Evolutionary conservation across 1,139 yeast genomes (phyloP).

Genomic region (Sugiyamaella grinbergsii): DNA sequence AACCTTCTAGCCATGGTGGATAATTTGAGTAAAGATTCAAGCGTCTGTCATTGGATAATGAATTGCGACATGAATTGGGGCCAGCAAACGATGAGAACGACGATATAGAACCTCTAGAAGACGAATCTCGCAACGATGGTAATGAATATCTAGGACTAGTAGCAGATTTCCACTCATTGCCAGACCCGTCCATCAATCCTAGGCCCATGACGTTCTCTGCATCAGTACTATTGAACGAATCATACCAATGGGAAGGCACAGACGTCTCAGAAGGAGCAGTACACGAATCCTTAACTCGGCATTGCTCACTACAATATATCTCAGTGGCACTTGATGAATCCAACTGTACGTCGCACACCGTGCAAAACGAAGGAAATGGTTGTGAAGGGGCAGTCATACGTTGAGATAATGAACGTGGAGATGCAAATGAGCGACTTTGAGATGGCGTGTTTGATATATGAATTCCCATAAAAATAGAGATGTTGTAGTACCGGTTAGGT

Average conservation of each 20-base stretch:
- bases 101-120: constrained; percentile 15
- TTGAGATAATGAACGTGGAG: not conserved
- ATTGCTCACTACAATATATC: constrained; percentile 40
- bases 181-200: constrained; percentile 6
- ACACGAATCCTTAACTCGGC: constrained; percentile 34
- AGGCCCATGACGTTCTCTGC: constrained; percentile 10
- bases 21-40: not conserved
- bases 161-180: constrained; percentile 9
- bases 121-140: constrained; percentile 15
- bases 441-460: not conserved
- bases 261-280: constrained; percentile 13
- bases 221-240: constrained; percentile 14
- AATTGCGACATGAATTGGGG: constrained; percentile 10
- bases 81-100: constrained; percentile 14
- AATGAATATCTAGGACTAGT: constrained; percentile 4
- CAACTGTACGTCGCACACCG: constrained; percentile 41
- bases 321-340: constrained; percentile 26
- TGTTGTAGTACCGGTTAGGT: not conserved
- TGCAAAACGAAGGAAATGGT: constrained; percentile 40
- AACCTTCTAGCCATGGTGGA: constrained; percentile 5
- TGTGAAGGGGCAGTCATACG: constrained; percentile 16
- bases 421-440: constrained; percentile 1
- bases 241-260: constrained; percentile 20
- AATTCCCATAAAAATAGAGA: not conserved
- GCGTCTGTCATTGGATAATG: not conserved